phyloP scores from a whole-genome alignment of 441 rosid genomes.

The Erodium trifolium region DNA sequence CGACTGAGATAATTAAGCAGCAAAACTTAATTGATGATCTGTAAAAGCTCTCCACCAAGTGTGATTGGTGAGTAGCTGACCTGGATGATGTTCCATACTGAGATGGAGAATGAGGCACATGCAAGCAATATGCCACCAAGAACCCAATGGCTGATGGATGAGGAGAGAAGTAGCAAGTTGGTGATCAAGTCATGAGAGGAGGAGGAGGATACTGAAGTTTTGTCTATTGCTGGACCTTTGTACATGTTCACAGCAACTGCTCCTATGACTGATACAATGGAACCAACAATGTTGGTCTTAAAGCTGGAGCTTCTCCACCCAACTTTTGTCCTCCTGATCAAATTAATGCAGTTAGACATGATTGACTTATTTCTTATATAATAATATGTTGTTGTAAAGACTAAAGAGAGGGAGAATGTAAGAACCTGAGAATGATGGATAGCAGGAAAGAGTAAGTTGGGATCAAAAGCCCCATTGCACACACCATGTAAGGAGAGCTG shows the following conservation, averaged over 20 bases:
- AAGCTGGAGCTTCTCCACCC: conserved; percentile 44
- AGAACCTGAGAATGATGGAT: conserved; percentile 45
- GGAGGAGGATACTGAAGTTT: conserved; percentile 26
- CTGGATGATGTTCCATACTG: conserved; percentile 61
- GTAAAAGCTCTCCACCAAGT: too few species aligned
- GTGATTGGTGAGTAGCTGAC: conserved; percentile 16
- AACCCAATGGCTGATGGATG: conserved; percentile 49
- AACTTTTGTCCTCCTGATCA: conserved; percentile 34
- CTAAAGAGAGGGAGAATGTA: neutral
- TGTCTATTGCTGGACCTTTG: conserved; percentile 48
- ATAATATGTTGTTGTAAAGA: neutral
- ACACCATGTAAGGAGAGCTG: conserved; percentile 72
- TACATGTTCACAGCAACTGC: conserved; percentile 40
- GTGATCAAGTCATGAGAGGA: conserved; percentile 22
- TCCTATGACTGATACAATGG: conserved; percentile 44
- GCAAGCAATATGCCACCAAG: conserved; percentile 61
- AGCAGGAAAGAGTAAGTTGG: conserved; percentile 61
- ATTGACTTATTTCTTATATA: neutral
- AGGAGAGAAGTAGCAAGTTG: conserved; percentile 42
- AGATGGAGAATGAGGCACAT: conserved; percentile 46
- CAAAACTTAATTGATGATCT: too few species aligned
- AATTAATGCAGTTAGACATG: too few species aligned
- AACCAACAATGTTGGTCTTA: conserved; percentile 38
- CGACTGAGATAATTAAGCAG: conserved; percentile 24
- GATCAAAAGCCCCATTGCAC: conserved; percentile 63